Conservation (phyloP, 345 rosid species). For the Murraya koenigii region DNA sequence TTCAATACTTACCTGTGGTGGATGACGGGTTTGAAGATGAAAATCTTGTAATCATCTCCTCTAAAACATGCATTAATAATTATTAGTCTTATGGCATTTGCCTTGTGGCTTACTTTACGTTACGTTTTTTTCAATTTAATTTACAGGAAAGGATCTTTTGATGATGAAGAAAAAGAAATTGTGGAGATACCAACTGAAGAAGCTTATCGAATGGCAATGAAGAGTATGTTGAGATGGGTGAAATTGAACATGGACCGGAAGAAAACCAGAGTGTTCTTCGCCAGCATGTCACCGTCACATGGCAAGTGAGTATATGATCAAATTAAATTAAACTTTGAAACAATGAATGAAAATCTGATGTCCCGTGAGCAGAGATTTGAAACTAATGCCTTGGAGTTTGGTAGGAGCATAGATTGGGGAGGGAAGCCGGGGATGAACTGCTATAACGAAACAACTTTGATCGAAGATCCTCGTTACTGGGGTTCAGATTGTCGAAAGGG, state of each 20-base stretch:
- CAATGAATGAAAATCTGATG: background rate
- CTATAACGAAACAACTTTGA: conserved; percentile 66
- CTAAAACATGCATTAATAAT: background rate
- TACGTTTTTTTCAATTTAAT: background rate
- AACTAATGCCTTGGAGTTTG: background rate
- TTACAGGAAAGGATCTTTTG: conserved; percentile 81
- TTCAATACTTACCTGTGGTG: conserved; percentile 95
- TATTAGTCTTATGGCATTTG: background rate
- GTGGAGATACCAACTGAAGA: conserved; percentile 63
- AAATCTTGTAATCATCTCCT: conserved; percentile 50
- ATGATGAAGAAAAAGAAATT: conserved; percentile 60
- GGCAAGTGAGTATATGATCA: conserved; percentile 76
- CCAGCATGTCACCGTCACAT: conserved; percentile 97
- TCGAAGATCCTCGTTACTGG: conserved; percentile 74
- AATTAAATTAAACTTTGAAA: too few species aligned
- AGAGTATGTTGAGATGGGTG: conserved; percentile 83
- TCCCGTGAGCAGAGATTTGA: background rate
- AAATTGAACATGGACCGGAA: conserved; percentile 69
- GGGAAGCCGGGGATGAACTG: conserved; percentile 60
- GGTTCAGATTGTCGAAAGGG: conserved; percentile 72
- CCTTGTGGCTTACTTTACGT: background rate
- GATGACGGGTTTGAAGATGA: conserved; percentile 85
- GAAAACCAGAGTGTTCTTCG: conserved; percentile 80
- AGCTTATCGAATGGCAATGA: conserved; percentile 89
- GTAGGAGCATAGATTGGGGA: conserved; percentile 88